Evolutionary conservation across 2,329 filamentous ascomycete genomes (phyloP).

Genomic region (Beauveria asiatica): DNA sequence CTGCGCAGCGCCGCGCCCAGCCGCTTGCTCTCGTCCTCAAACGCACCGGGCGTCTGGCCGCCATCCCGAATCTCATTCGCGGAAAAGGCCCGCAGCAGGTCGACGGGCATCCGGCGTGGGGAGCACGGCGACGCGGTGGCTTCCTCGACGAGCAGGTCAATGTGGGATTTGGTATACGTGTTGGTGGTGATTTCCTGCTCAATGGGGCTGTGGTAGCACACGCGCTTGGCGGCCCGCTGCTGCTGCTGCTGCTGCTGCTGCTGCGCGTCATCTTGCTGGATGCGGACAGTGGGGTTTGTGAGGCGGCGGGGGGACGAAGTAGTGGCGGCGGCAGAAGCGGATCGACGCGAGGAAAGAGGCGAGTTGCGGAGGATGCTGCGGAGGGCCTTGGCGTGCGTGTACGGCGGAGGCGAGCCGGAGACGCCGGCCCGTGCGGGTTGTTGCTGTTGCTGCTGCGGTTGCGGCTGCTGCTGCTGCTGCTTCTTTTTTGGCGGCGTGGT

Average conservation of each 20-base stretch:
- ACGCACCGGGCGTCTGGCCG: conserved; percentile 53
- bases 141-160: conserved; percentile 53
- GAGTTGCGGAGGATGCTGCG: conserved; percentile 61
- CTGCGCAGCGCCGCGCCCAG: conserved; percentile 38
- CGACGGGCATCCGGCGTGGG: conserved; percentile 33
- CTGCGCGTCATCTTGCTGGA: conserved; percentile 23
- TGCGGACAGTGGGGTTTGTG: conserved; percentile 34
- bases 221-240: conserved; percentile 45
- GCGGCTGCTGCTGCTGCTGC: neutral
- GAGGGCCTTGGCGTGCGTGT: conserved; percentile 48
- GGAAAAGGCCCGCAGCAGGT: conserved; percentile 42
- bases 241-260: conserved; percentile 45
- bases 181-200: conserved; percentile 56
- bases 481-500: neutral
- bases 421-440: neutral
- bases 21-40: conserved; percentile 53
- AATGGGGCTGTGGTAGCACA: conserved; percentile 54
- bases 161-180: conserved; percentile 53
- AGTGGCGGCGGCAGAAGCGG: conserved; percentile 23
- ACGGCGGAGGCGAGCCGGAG: conserved; percentile 34
- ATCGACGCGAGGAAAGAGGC: conserved; percentile 42
- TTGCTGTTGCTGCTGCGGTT: neutral
- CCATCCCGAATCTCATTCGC: conserved; percentile 50
- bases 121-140: conserved; percentile 28
- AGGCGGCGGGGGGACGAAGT: conserved; percentile 41